Percentiles rank a stretch among this genome's conserved stretches.
Evolutionary conservation across 2,329 filamentous ascomycete genomes (phyloP).

Genomic region (Arthroderma sp.): DNA sequence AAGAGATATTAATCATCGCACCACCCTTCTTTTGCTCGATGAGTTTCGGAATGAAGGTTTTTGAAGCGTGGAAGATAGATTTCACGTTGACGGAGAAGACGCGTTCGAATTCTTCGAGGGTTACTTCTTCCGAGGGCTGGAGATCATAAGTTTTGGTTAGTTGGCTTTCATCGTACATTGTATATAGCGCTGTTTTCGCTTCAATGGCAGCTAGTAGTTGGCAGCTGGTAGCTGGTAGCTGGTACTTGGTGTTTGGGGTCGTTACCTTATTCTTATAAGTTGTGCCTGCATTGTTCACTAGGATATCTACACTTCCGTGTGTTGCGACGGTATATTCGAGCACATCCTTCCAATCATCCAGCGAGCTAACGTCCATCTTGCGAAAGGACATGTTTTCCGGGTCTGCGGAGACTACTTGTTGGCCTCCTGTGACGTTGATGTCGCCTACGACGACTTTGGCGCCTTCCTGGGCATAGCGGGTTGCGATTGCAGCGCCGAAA

Average conservation of each 20-base stretch:
- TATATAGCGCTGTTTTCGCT: neutral
- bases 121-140: slow-evolving; percentile 29
- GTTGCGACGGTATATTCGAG: slow-evolving; percentile 19
- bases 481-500: slow-evolving; percentile 30
- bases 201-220: neutral
- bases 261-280: slow-evolving; percentile 28
- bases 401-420: slow-evolving; percentile 20
- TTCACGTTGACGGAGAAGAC: slow-evolving; percentile 35
- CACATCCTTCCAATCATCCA: slow-evolving; percentile 21
- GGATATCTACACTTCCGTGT: slow-evolving; percentile 27
- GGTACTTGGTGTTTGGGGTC: neutral
- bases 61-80: slow-evolving; percentile 26
- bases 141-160: neutral
- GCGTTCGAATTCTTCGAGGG: slow-evolving; percentile 31
- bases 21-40: slow-evolving; percentile 29
- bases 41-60: slow-evolving; percentile 23
- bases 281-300: slow-evolving; percentile 38
- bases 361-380: slow-evolving; percentile 24
- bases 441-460: slow-evolving; percentile 31
- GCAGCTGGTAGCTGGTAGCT: neutral
- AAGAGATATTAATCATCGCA: slow-evolving; percentile 33
- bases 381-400: slow-evolving; percentile 20
- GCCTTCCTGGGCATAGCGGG: slow-evolving; percentile 28
- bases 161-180: neutral
- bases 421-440: slow-evolving; percentile 25